Base-by-base conservation (phyloP, 2,329 filamentous ascomycete species). In the Ophiostoma pallidulum region DNA sequence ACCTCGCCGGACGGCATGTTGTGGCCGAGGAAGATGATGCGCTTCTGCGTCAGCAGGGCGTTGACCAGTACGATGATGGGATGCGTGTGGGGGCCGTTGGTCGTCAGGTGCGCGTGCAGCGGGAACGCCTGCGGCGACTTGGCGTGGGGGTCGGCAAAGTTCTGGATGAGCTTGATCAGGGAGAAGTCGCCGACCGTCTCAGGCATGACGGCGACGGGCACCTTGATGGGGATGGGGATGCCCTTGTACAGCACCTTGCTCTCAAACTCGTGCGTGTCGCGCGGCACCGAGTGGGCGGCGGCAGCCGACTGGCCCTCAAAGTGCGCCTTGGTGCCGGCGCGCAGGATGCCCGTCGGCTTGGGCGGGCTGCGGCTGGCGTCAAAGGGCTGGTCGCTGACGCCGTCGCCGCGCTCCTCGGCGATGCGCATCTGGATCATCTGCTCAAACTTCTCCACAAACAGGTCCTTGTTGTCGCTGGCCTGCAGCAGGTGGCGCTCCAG, bases 171-270 rank as follows among this genome's bases (percentile, higher is more conserved):
- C 64, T 97, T 97, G 67, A 98, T 86, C 49, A 98, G 75, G 32
- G 90, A 97, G 62, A 98, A 98, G 66, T 98, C 92, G 52, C 92
- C 92, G 14, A 98, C 92, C 0, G 87, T 96, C 70, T 98, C 92
- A 2, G 90, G 87, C 70, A 90, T 91, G 49, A 94, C 78, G 10
- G 92, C 90, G 4, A 91, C 90, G 0, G 92, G 92, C 8, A 98
- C 84, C 66, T 97, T 97, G 68, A 98, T 88, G 1, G 92, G 92
- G 24, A 98, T 91, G 0, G 91, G 91, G 48, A 97, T 92, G 53
- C 89, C 88, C 67, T 96, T 94, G 70, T 98, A 98, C 61, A 91
- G 79, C 58, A 98, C 88, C 59, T 83, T 88, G 56, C 87, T 94
- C 69, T 97, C 92, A 60, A 95, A 97, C 65, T 98, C 92, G 64